These are phyloP conservation scores for Prunus salicina DNA, from an alignment of 306 rosid genomes.

Conservation along the genomic window DNA sequence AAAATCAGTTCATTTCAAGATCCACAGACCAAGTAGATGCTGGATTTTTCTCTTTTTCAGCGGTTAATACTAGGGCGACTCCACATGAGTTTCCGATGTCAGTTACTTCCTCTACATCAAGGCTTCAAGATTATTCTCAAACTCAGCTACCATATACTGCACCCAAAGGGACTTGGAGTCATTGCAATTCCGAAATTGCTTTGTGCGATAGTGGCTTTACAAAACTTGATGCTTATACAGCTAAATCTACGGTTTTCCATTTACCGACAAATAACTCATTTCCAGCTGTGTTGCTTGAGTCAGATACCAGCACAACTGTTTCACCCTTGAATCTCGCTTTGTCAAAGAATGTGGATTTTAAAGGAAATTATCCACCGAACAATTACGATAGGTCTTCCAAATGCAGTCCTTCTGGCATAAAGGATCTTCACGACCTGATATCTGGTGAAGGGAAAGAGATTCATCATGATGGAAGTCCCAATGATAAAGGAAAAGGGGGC, in stretches of 20 bases:
- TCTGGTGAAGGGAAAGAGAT: conserved; percentile 19
- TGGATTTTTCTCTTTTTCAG: conserved; percentile 23
- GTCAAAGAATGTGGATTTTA: background rate
- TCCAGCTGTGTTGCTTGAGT: conserved; percentile 4
- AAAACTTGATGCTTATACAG: background rate
- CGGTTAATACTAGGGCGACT: conserved; percentile 20
- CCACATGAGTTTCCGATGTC: conserved; percentile 31
- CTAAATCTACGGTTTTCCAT: background rate
- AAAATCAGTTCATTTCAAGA: conserved; percentile 25
- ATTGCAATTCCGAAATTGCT: background rate
- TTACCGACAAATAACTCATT: background rate
- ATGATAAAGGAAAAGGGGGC: background rate
- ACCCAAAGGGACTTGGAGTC: background rate
- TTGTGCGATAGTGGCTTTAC: background rate
- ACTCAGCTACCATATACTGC: conserved; percentile 24
- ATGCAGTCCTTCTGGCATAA: background rate
- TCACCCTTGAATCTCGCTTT: background rate
- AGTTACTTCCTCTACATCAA: conserved; percentile 23
- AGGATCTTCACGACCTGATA: background rate
- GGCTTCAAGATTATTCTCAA: conserved; percentile 27
- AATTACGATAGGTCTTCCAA: conserved; percentile 6
- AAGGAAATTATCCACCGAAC: background rate
- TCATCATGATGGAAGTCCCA: conserved; percentile 6
- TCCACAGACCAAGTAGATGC: conserved; percentile 16
- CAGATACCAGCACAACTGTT: background rate